Evolutionary conservation across 2,329 filamentous ascomycete species (phyloP), one percentile per base, ranked within the genome.

Genomic region (Monosporascus sp.): DNA sequence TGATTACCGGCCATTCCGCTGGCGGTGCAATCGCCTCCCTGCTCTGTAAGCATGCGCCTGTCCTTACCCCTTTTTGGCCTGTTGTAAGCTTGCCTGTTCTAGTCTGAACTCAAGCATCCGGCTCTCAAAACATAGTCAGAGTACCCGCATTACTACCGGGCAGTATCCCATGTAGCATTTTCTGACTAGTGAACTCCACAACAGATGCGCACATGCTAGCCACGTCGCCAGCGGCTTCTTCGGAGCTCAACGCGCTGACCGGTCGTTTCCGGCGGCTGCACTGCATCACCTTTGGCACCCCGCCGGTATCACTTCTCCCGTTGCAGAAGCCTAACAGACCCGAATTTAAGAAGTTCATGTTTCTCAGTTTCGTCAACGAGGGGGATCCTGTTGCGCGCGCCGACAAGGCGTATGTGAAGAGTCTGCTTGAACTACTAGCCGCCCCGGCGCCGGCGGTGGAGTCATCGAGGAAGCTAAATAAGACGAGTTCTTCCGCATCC

Each of bases 1-100:
- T 96, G 18, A 88, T 96, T 55, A 95, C 91, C 0, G 91, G 91
- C 0, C 91, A 96, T 65, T 91, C 87, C 1, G 91, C 91, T 0
- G 91, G 91, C 17, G 91, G 91, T 3, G 91, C 91, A 0, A 85
- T 96, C 1, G 91, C 91, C 0, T 81, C 86, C 3, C 75, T 96
- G 11, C 76, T 96, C 0, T 96, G 31, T 35, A 35, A 35, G 31
- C 11, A 35, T 35, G 31, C 31, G 9, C 31, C 31, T 35, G 31
- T 5, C 31, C 11, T 35, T 14, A 35, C 31, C 31, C 31, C 31
- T 35, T 35, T 28, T 35, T 14, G 31, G 31, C 31, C 31, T 35
- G 31, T 35, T 14, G 31, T 35, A 4, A 35, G 31, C 31, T 35
- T 35, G 31, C 31, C 31, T 35, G 31, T 35, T 14, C 31, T 35